A percentile compares a stretch with the other conserved stretches of the same genome.
phyloP scores from a whole-genome alignment of 768 basidiomycete genomes.

The Panaeolus papilionaceus region DNA sequence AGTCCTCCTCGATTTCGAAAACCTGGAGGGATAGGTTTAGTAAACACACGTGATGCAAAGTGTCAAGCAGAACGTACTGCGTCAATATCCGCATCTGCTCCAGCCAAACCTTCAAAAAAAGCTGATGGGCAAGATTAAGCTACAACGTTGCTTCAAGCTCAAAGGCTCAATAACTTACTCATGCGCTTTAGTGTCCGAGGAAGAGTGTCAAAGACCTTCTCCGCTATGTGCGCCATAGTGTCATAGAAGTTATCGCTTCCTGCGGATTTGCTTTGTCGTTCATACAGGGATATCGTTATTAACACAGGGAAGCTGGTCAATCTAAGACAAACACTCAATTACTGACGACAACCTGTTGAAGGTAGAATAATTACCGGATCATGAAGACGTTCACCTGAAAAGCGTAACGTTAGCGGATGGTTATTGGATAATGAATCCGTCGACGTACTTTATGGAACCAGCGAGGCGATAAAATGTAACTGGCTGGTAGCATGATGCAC shows the following conservation, averaged over 20 bases:
- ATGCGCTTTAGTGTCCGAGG: conserved; percentile 79
- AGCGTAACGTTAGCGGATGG: conserved; percentile 20
- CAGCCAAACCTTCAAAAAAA: conserved; percentile 81
- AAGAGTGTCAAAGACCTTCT: conserved; percentile 74
- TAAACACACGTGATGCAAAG: not conserved
- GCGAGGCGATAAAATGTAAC: conserved; percentile 85
- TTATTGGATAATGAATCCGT: conserved; percentile 6
- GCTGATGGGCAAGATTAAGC: conserved; percentile 45
- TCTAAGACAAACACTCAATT: conserved; percentile 39
- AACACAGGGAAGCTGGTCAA: conserved; percentile 87
- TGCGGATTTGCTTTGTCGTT: conserved; percentile 78
- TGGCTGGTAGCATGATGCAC: conserved; percentile 85
- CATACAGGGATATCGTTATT: conserved; percentile 81
- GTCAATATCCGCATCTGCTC: conserved; percentile 75
- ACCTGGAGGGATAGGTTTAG: conserved; percentile 48
- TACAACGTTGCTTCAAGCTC: not conserved
- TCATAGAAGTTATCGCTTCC: conserved; percentile 75
- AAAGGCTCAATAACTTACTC: conserved; percentile 54
- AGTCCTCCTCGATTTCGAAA: conserved; percentile 79
- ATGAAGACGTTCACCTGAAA: conserved; percentile 83
- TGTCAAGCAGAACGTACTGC: conserved; percentile 50
- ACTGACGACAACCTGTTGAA: not conserved
- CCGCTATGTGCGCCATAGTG: conserved; percentile 68
- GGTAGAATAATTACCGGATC: conserved; percentile 60
- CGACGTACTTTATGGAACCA: conserved; percentile 94